Base-by-base conservation (phyloP, 2,329 filamentous ascomycete species). In the Colletotrichum sp. region DNA sequence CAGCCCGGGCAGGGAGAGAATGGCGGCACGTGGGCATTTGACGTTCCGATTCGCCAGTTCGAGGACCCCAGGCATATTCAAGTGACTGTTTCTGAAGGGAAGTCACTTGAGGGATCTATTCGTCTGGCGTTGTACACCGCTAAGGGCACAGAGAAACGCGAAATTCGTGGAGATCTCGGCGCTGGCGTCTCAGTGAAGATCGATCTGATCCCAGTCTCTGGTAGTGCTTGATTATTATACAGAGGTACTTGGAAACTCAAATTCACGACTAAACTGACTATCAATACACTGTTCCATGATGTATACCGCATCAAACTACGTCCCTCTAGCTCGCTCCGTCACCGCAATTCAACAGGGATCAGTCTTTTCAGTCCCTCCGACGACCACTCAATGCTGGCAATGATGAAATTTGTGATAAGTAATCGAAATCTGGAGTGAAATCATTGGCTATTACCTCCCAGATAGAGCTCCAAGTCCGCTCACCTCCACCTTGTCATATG, bases 11-110 rank as follows among this genome's bases (percentile, higher is more conserved):
- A 77, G 34, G 73, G 64, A 8, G 70, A 59, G 7, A 21, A 36
- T 13, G 71, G 65, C 7, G 66, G 66, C 4, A 44, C 18, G 28
- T 77, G 75, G 75, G 12, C 60, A 13, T 39, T 77, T 55, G 71
- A 77, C 3, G 71, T 77, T 1, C 71, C 71, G 6, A n/a, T 67
- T n/a, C 75, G 75, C 24, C 65, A 75, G 55, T 75, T 70, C 4
- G 75, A 71, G 15, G 75, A 77, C 26, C 55, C 75, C 5, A 70
- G 75, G 15, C 39, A 71, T 24, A 39, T 77, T 16, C 21, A 49
- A 15, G 34, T 63, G 9, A 49, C 71, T 2, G 36, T 75, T 7
- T 62, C 75, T 18, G 52, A 39, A 15, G 66, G 26, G 7, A 18
- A 30, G 15, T n/a, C 39, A 8, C 21, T 12, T 10, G 36, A 7